These are phyloP conservation scores for Dryas drummondii DNA, from an alignment of 306 rosid genomes.

Conservation along the genomic window DNA sequence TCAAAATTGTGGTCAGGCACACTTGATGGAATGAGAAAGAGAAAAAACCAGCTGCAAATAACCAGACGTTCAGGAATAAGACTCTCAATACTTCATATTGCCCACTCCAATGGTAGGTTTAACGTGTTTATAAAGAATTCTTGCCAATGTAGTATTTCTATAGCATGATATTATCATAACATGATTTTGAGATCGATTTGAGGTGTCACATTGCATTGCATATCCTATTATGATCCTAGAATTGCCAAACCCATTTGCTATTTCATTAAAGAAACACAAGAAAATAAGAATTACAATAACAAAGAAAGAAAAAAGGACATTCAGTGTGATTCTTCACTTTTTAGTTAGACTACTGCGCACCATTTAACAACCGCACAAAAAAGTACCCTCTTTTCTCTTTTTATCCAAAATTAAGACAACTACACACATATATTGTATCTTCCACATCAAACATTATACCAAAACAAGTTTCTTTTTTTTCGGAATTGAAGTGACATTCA, in stretches of 20 bases:
- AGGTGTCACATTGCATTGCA: slow-evolving; percentile 1
- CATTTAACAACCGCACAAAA: background rate
- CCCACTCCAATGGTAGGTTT: background rate
- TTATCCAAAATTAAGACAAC: background rate
- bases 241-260: background rate
- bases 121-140: background rate
- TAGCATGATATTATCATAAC: background rate
- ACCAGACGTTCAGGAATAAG: background rate
- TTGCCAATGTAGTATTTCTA: background rate
- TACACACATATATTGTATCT: background rate
- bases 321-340: background rate
- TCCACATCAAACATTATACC: background rate
- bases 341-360: background rate
- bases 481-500: background rate
- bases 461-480: background rate
- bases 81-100: background rate
- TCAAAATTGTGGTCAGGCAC: background rate
- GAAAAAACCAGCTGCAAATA: background rate
- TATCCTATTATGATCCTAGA: background rate
- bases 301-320: background rate
- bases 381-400: background rate
- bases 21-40: background rate
- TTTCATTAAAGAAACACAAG: background rate
- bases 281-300: background rate
- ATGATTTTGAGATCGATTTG: background rate